Conservation (phyloP, 177 flowering plant genomes). For the Vitis hybrid region DNA sequence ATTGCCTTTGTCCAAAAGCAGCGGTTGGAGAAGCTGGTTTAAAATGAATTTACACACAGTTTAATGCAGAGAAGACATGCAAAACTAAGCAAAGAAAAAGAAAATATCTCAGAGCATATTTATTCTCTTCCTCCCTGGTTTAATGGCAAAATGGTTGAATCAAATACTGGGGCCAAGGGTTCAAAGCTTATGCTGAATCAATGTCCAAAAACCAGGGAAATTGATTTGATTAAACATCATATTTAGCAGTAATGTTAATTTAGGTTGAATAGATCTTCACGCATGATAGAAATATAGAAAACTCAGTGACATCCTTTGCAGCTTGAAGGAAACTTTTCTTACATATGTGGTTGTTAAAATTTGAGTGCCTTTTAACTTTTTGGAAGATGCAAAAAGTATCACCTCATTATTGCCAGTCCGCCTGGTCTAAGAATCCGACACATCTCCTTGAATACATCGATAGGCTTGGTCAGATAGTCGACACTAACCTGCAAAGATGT, state of each 20-base stretch:
- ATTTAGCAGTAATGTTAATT: too few relatives aligned
- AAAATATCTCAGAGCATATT: background rate
- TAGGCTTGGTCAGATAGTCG: conserved; percentile 82
- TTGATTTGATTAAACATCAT: too few relatives aligned
- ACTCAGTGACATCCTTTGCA: too few relatives aligned
- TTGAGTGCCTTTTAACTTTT: background rate
- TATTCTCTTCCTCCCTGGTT: too few relatives aligned
- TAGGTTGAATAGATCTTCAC: too few relatives aligned
- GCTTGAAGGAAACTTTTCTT: too few relatives aligned
- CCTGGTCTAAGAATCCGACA: conserved; percentile 79
- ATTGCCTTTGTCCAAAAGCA: conserved; percentile 94
- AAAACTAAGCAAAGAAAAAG: background rate
- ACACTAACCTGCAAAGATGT: conserved; percentile 73
- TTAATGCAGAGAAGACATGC: background rate
- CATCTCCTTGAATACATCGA: conserved; percentile 91
- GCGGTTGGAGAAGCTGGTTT: conserved; percentile 86
- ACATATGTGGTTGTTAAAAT: too few relatives aligned
- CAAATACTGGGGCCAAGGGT: too few relatives aligned
- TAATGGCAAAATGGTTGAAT: too few relatives aligned
- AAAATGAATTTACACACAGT: conserved; percentile 2
- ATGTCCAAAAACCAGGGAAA: too few relatives aligned
- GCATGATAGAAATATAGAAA: too few relatives aligned
- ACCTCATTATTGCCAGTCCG: conserved; percentile 88
- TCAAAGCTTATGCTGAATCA: too few relatives aligned
- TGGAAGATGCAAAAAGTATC: conserved; percentile 11